Evolutionary conservation across 805 yeast genomes (phyloP).

Genomic region (Debaryomyces prosopidis): DNA sequence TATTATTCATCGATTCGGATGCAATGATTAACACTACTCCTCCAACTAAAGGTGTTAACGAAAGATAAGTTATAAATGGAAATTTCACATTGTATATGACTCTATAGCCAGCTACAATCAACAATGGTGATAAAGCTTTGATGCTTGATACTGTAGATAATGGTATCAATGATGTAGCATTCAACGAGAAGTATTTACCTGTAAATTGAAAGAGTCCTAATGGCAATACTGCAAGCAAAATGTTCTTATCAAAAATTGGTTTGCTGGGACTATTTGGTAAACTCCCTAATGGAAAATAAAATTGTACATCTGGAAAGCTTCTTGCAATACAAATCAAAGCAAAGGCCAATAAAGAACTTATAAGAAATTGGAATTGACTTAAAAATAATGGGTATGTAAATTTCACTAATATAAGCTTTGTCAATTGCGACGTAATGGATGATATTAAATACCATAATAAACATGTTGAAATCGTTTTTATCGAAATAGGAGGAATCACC

Average conservation of each 20-base stretch:
- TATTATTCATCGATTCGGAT: constrained; percentile 20
- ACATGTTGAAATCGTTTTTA: constrained; percentile 45
- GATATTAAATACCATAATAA: constrained; percentile 62
- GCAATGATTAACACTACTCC: constrained; percentile 55
- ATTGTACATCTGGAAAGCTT: constrained; percentile 25
- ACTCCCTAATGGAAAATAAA: constrained; percentile 53
- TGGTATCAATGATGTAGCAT: constrained; percentile 65
- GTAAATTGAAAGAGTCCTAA: constrained; percentile 65
- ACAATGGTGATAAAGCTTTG: constrained; percentile 65
- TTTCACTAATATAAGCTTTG: constrained; percentile 53
- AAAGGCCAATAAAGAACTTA: constrained; percentile 47
- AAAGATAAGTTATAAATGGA: constrained; percentile 50
- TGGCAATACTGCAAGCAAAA: constrained; percentile 53
- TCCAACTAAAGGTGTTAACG: constrained; percentile 50
- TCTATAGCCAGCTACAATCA: constrained; percentile 59
- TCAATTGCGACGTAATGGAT: constrained; percentile 63
- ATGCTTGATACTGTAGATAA: constrained; percentile 71
- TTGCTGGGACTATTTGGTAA: constrained; percentile 41
- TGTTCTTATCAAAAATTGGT: constrained; percentile 25
- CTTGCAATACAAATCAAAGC: constrained; percentile 36
- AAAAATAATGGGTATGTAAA: constrained; percentile 64
- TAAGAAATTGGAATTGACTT: constrained; percentile 63
- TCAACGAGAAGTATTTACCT: constrained; percentile 62
- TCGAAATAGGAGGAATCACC: constrained; percentile 32
- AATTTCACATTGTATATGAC: constrained; percentile 50